Conservation (phyloP, 495 filamentous ascomycete genomes). For the Podospora fimiseda region DNA sequence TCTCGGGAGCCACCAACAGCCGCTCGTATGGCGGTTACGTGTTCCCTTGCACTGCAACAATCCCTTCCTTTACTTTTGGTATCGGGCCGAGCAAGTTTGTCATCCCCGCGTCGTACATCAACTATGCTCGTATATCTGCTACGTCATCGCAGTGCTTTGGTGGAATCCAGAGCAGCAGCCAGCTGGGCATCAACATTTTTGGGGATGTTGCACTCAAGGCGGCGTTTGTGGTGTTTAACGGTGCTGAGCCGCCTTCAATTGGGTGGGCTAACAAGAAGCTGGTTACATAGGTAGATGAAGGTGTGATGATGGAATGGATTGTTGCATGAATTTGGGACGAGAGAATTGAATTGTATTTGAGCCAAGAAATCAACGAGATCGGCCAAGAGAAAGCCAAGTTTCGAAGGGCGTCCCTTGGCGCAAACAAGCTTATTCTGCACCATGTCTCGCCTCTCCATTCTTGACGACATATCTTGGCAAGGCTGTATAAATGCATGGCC, state of each 20-base stretch:
- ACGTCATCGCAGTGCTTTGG: constrained; percentile 49
- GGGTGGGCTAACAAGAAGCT: constrained; percentile 52
- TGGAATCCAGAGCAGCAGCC: constrained; percentile 57
- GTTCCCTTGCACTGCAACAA: constrained; percentile 57
- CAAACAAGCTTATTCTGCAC: not conserved
- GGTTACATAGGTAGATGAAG: not conserved
- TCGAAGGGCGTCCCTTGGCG: not conserved
- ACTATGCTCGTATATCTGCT: constrained; percentile 41
- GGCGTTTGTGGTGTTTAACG: constrained; percentile 66
- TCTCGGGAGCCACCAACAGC: constrained; percentile 48
- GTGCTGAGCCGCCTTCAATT: constrained; percentile 41
- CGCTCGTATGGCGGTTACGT: constrained; percentile 55
- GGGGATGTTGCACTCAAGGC: constrained; percentile 78
- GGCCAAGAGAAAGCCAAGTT: not conserved
- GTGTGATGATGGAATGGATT: not conserved
- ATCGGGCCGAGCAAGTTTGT: constrained; percentile 46
- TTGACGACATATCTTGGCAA: not conserved
- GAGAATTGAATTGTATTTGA: not conserved
- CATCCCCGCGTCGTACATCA: constrained; percentile 52
- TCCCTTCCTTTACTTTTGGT: constrained; percentile 59
- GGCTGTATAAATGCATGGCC: not conserved
- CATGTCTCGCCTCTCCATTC: not conserved
- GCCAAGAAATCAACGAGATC: not conserved
- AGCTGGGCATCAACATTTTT: constrained; percentile 63
- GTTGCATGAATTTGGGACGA: too few species aligned